Conservation (phyloP, 139 green algal genomes). For the Trebouxia sp. region DNA sequence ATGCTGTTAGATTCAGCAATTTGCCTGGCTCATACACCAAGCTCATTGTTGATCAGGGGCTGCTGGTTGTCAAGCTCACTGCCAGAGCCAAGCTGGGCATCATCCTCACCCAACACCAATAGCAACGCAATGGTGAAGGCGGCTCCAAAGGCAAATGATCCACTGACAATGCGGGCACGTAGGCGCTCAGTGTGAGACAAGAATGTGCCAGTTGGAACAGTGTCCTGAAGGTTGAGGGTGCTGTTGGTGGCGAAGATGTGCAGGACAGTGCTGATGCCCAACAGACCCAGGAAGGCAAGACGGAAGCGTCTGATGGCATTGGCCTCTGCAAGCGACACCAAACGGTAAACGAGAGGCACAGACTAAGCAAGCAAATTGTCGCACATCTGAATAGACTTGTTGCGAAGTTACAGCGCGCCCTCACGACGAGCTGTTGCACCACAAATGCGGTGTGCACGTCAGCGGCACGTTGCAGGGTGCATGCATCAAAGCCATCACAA, state of each 20-base stretch:
- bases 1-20: neutral
- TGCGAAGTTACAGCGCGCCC: neutral
- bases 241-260: constrained; percentile 25
- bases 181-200: constrained; percentile 1
- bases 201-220: constrained; percentile 7
- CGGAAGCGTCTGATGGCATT: constrained; percentile 15
- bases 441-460: neutral
- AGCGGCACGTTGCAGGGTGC: no score
- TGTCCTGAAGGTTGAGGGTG: constrained; percentile 15
- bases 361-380: neutral
- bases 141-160: constrained; percentile 17
- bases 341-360: neutral
- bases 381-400: neutral
- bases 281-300: neutral
- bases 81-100: neutral
- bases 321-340: neutral
- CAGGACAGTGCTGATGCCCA: constrained; percentile 1
- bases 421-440: neutral
- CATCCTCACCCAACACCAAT: constrained; percentile 20
- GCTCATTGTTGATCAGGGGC: neutral
- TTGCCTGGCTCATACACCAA: neutral
- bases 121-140: constrained; percentile 1
- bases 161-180: neutral
- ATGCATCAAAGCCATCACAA: no score
- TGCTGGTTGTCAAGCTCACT: constrained; percentile 21